Percentiles rank a stretch among this genome's conserved stretches.
Conservation (phyloP, 2,329 filamentous ascomycete genomes). For the Nigrograna mackinnonii region DNA sequence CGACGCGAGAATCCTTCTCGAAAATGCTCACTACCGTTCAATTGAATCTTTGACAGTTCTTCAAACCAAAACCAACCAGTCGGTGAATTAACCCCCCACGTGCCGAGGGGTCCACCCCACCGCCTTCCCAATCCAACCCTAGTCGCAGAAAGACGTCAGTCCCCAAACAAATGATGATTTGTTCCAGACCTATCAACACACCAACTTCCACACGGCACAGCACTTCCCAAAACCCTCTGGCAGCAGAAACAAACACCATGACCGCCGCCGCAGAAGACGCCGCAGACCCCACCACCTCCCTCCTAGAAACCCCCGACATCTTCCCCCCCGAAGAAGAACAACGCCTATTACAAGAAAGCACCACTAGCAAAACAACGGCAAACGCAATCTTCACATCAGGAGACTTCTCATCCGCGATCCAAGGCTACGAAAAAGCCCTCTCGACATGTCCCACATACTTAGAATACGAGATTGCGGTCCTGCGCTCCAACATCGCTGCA, state of each 20-base stretch:
- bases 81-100: conserved; percentile 23
- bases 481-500: conserved; percentile 86
- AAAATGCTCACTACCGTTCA: not conserved
- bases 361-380: conserved; percentile 72
- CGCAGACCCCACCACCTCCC: conserved; percentile 7
- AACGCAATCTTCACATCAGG: conserved; percentile 77
- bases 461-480: conserved; percentile 83
- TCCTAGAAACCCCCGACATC: conserved; percentile 26
- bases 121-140: conserved; percentile 1
- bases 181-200: no score
- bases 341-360: conserved; percentile 70
- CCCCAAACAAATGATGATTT: conserved; percentile 13
- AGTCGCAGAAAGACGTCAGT: conserved; percentile 10
- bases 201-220: no score
- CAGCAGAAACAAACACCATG: conserved; percentile 4
- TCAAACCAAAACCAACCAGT: no score
- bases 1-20: no score
- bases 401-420: conserved; percentile 76
- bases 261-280: conserved; percentile 2
- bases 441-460: conserved; percentile 80
- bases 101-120: conserved; percentile 16
- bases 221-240: no score
- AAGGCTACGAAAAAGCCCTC: conserved; percentile 80
- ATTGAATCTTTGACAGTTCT: no score
- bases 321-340: conserved; percentile 37